Evolutionary conservation across 257 asterid genomes (phyloP), one percentile per base, ranked within the genome.

Genomic region (Solanum pennellii): DNA sequence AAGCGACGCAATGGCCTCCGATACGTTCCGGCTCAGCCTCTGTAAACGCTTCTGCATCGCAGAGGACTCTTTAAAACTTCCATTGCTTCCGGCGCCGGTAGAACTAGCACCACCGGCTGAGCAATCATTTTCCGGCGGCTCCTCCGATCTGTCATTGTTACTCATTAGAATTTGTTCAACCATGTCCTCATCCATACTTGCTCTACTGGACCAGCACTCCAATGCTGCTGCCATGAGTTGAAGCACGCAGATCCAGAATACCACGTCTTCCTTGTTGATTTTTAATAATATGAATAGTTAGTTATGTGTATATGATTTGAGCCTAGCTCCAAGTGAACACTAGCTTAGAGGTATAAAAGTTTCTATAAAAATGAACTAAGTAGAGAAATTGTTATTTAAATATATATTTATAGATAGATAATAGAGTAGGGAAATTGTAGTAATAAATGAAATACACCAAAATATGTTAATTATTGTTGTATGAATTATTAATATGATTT

Each of bases 191-290:
- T 97, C 99, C 62, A 97, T 95, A 39, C 96, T 94, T 31, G 98
- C 90, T 72, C 98, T 91, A 90, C 98, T 94, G 3, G 98, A 94
- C 99, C 99, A 97, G 95, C 99, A 97, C 83, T 97, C 99, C 45
- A 95, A 84, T 49, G 99, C 98, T 29, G 98, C 97, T 2, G 99
- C 98, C 99, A 97, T 97, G 11, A 37, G 45, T 3, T 74, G 52
- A 65, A 65, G 72, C 33, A n/a, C 72, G 49, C 82, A 74, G 82
- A 74, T 74, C 82, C 52, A 74, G 33, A 74, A 39, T 39, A 39
- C 41, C 52, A 74, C 82, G 49, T 73, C 27, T 9, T 72, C 45
- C 79, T 9, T 18, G 79, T 33, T 72, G 45, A 72, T 33, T 72
- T 72, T 72, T 16, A 33, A 35, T 37, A 37, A 37, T 21, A 35